A percentile compares a stretch with the other conserved stretches of the same genome.
Conservation (phyloP, 108 stramenopile genomes). For the Discostella stelligeroides region DNA sequence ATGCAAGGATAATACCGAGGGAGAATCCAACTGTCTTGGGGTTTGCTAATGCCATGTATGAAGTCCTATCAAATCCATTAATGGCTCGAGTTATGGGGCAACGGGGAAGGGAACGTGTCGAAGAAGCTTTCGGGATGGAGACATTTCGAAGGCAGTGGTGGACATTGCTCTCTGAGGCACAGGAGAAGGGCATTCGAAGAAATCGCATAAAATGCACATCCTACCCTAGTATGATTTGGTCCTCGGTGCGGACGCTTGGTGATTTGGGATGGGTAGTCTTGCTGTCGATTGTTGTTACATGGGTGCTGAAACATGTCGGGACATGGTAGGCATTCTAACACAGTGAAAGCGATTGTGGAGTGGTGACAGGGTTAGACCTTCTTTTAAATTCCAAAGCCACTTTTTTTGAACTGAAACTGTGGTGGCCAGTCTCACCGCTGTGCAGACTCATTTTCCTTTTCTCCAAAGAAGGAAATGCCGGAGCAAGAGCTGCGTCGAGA, state of each 20-base stretch:
- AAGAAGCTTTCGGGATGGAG: conserved; percentile 63
- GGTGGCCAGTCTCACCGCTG: conserved; percentile 33
- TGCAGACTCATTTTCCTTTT: no score
- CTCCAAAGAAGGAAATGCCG: conserved; percentile 18
- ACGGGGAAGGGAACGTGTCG: conserved; percentile 65
- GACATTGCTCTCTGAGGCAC: conserved; percentile 52
- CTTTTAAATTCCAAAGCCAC: no score
- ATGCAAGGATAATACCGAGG: neutral
- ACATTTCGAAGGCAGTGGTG: conserved; percentile 71
- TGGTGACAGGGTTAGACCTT: no score
- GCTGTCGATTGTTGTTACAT: conserved; percentile 25
- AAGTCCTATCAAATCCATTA: conserved; percentile 51
- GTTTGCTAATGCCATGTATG: conserved; percentile 73
- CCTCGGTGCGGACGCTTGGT: conserved; percentile 18
- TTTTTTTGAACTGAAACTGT: no score
- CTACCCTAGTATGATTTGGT: conserved; percentile 28
- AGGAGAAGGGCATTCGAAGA: conserved; percentile 35
- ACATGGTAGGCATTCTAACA: no score
- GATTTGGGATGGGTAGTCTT: conserved; percentile 27
- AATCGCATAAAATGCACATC: conserved; percentile 14
- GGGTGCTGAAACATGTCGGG: conserved; percentile 12
- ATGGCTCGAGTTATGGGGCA: conserved; percentile 63
- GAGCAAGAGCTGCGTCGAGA: conserved; percentile 25
- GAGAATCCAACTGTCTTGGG: conserved; percentile 53
- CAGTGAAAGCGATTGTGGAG: no score